Conservation (phyloP, 2,329 filamentous ascomycete genomes). For the Neurospora sp. region DNA sequence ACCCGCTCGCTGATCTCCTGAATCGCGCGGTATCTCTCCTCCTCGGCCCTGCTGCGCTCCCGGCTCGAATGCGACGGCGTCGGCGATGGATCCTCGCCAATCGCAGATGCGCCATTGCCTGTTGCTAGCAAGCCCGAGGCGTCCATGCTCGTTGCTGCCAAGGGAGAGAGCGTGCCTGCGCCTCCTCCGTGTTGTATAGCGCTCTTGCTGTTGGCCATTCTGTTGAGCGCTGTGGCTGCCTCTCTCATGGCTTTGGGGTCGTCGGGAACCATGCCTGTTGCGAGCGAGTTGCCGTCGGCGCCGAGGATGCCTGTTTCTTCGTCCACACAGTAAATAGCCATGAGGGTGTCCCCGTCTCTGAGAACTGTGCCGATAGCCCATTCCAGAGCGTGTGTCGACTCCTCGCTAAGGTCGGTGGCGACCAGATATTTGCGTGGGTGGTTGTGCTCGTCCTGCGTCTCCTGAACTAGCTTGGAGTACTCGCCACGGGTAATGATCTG, state of each 20-base stretch:
- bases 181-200: constrained; percentile 20
- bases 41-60: constrained; percentile 53
- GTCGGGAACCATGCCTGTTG: constrained; percentile 43
- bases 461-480: constrained; percentile 62
- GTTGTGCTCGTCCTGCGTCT: constrained; percentile 68
- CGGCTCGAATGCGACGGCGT: constrained; percentile 32
- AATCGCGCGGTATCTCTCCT: constrained; percentile 72
- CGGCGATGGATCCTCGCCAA: constrained; percentile 22
- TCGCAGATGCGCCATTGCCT: constrained; percentile 24
- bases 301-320: constrained; percentile 61
- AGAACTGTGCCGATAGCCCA: constrained; percentile 96
- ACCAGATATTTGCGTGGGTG: constrained; percentile 84
- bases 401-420: constrained; percentile 89
- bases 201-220: constrained; percentile 38
- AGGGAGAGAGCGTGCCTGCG: constrained; percentile 25
- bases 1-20: constrained; percentile 76
- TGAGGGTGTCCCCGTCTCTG: constrained; percentile 84
- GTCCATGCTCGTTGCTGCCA: constrained; percentile 7
- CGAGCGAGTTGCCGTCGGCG: constrained; percentile 33
- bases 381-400: constrained; percentile 89
- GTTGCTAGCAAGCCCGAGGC: constrained; percentile 23
- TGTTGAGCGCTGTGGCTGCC: constrained; percentile 61
- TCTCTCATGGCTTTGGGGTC: constrained; percentile 68
- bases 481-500: constrained; percentile 87
- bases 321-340: constrained; percentile 88